These are phyloP conservation scores for Paecilomyces sp. DNA, from an alignment of 2,329 filamentous ascomycete genomes.

Conservation along the genomic window DNA sequence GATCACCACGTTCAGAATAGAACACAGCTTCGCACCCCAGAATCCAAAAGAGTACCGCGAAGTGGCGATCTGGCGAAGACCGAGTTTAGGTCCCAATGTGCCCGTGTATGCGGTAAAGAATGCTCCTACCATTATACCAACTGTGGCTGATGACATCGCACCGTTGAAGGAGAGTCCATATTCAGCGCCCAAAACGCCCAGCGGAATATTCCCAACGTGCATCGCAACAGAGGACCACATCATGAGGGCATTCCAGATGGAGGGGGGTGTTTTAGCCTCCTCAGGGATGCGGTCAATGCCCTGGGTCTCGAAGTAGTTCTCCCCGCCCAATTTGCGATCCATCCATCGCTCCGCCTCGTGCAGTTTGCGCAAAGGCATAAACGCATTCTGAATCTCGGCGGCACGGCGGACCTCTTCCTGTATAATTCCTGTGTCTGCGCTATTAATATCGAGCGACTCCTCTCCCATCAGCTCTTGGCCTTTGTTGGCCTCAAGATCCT, in stretches of 20 bases:
- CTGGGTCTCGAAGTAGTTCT: conserved; percentile 42
- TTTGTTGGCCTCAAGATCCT: background rate
- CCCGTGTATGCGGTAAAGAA: conserved; percentile 35
- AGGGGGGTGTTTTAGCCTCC: conserved; percentile 37
- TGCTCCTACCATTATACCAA: conserved; percentile 35
- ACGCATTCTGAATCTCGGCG: background rate
- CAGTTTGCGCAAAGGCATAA: background rate
- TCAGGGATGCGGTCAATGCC: conserved; percentile 42
- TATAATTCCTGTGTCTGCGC: background rate
- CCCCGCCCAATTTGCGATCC: conserved; percentile 39
- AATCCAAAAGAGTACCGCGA: conserved; percentile 20
- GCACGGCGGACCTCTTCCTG: background rate
- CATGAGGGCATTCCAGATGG: conserved; percentile 36
- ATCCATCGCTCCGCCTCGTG: background rate
- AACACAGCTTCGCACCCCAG: conserved; percentile 20
- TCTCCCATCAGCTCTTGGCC: background rate
- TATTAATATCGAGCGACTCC: background rate
- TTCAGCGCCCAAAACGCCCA: conserved; percentile 41
- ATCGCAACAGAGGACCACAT: conserved; percentile 40
- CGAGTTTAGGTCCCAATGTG: conserved; percentile 1
- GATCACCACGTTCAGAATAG: conserved; percentile 18
- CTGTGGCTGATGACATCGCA: conserved; percentile 32
- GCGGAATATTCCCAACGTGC: conserved; percentile 32
- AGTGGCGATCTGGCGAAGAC: conserved; percentile 20
- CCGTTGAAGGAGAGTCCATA: conserved; percentile 42